Base-by-base conservation (phyloP, 2,329 filamentous ascomycete species). In the Fusarium buxicola region DNA sequence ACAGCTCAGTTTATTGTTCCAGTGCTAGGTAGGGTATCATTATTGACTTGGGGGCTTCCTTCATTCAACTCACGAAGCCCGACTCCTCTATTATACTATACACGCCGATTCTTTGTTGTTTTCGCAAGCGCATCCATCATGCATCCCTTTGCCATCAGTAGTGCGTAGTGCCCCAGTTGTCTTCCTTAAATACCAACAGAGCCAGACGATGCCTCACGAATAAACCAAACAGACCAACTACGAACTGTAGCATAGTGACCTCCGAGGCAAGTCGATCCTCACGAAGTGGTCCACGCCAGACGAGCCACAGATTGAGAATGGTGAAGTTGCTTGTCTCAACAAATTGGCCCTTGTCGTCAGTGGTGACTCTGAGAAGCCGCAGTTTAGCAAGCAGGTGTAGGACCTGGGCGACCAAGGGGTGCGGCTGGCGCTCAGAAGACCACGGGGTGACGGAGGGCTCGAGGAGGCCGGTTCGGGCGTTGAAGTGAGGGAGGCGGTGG, bases 291-390 rank as follows among this genome's bases (percentile, higher is more conserved):
- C 95, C 95, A 74, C 94, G 89, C 92, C 93, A 96, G 47, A 98
- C 92, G 61, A 99, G 82, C 94, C 94, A 99, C 53, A 99, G 84
- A 74, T 99, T 99, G 66, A 99, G 82, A 43, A 99, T 85, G 8
- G 95, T 99, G 63, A 99, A 84, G 76, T 99, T 99, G 65, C 88
- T 92, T 16, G 89, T 94, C 77, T 95, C 90, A 21, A 87, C 80
- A 69, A 98, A 90, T 65, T 83, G 79, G 8, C 91, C 92, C 51
- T 89, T 78, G 31, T 87, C 81, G 71, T 94, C 88, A 46, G 82
- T 84, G 58, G 82, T 86, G 36, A 97, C 79, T 41, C 86, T 83
- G 51, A 97, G 75, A 47, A 98, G 80, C 60, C 82, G 84, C 53
- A 97, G 73, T 61, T 80, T 82, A 69, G 88, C 85, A 54, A 98